Conservation (phyloP, 139 green algal genomes). For the Dunaliella sp. region DNA sequence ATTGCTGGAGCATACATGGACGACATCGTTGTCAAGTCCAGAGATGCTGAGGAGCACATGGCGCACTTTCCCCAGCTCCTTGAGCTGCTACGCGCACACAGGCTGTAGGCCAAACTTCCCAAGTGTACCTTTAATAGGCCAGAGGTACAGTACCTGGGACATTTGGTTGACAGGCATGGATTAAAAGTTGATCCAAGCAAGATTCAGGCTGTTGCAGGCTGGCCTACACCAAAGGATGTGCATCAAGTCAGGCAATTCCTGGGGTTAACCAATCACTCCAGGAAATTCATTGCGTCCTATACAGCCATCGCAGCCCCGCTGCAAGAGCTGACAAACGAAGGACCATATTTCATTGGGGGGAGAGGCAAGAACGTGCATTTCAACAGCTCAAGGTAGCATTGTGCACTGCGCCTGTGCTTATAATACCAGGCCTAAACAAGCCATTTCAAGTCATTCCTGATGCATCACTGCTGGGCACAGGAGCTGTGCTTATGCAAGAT, state of each 20-base stretch:
- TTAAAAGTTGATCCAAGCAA: neutral
- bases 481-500: too few relatives aligned
- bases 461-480: too few relatives aligned
- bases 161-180: neutral
- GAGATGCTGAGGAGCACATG: constrained; percentile 25
- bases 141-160: constrained; percentile 8
- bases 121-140: constrained; percentile 32
- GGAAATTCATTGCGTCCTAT: constrained; percentile 35
- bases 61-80: constrained; percentile 31
- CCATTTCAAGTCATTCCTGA: too few relatives aligned
- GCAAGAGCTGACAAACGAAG: constrained; percentile 6
- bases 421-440: too few relatives aligned
- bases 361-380: constrained; percentile 22
- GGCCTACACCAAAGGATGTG: neutral
- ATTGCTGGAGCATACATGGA: constrained; percentile 48
- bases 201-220: neutral
- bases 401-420: constrained; percentile 31
- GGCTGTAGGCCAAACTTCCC: constrained; percentile 18
- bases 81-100: neutral
- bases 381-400: constrained; percentile 24
- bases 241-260: constrained; percentile 11
- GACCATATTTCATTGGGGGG: neutral
- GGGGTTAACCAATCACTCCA: constrained; percentile 34
- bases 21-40: constrained; percentile 52
- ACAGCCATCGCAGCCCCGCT: constrained; percentile 17